These are phyloP conservation scores for Delphinella strobiligena DNA, from an alignment of 2,329 filamentous ascomycete species.

Conservation along the genomic window DNA sequence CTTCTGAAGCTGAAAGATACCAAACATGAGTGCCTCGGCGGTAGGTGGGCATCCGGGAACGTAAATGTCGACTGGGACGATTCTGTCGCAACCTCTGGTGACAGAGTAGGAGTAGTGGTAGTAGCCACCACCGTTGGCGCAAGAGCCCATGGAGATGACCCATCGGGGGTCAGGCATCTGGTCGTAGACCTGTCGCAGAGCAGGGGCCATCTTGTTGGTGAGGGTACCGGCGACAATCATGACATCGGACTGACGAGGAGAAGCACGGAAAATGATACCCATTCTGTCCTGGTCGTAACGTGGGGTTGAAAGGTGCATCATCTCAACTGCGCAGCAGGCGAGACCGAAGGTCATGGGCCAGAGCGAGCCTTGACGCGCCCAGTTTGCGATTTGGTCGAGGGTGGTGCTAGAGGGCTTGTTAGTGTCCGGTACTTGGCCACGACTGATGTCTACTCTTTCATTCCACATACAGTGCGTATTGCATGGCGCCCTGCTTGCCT, in stretches of 20 bases:
- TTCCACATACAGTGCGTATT: slow-evolving; percentile 70
- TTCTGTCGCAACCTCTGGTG: slow-evolving; percentile 60
- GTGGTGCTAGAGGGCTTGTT: slow-evolving; percentile 47
- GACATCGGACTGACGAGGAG: slow-evolving; percentile 76
- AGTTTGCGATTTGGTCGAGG: slow-evolving; percentile 69
- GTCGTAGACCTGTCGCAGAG: slow-evolving; percentile 78
- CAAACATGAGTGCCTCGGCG: slow-evolving; percentile 40
- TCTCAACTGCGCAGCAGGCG: slow-evolving; percentile 80
- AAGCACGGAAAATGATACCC: slow-evolving; percentile 83
- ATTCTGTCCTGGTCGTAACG: slow-evolving; percentile 82
- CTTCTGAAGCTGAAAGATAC: slow-evolving; percentile 64
- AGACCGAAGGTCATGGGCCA: slow-evolving; percentile 87
- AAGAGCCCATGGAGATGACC: slow-evolving; percentile 75
- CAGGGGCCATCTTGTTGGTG: slow-evolving; percentile 90
- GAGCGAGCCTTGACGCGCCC: slow-evolving; percentile 71
- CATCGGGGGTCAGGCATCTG: slow-evolving; percentile 86
- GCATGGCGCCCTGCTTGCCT: slow-evolving; percentile 64
- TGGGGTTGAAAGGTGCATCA: slow-evolving; percentile 84
- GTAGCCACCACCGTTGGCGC: slow-evolving; percentile 72
- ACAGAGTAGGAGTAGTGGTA: slow-evolving; percentile 76
- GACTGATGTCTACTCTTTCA: not conserved
- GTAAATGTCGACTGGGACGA: slow-evolving; percentile 71
- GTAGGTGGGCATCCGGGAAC: slow-evolving; percentile 58
- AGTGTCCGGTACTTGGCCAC: slow-evolving; percentile 9
- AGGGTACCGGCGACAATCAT: slow-evolving; percentile 93